Conservation (phyloP, 257 asterid genomes). For the Datura wrightii region DNA sequence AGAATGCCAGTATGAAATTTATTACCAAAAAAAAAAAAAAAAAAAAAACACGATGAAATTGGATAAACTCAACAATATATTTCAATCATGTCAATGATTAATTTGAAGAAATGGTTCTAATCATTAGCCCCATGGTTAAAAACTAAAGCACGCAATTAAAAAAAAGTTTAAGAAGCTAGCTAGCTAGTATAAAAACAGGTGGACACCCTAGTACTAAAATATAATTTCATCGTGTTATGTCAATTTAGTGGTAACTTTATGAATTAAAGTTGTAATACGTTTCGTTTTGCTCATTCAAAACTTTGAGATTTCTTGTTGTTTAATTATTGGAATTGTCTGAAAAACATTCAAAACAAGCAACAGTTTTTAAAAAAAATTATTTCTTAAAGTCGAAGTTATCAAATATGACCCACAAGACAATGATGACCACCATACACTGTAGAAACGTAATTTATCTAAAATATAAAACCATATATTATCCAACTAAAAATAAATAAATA, state of each 20-base stretch:
- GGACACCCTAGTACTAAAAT: neutral
- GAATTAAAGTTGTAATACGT: neutral
- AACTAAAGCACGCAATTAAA: neutral
- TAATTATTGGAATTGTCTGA: constrained; percentile 18
- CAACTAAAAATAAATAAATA: neutral
- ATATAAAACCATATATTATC: neutral
- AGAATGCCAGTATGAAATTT: neutral
- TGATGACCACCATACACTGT: neutral
- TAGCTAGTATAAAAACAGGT: neutral
- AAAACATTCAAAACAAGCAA: neutral
- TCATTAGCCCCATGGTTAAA: neutral
- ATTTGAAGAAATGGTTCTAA: neutral
- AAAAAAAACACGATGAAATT: no score
- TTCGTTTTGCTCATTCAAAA: constrained; percentile 14
- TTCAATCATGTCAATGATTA: neutral
- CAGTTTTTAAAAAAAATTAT: neutral
- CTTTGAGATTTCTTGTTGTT: constrained; percentile 13
- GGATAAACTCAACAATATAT: neutral
- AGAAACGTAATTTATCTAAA: neutral
- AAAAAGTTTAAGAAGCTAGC: neutral
- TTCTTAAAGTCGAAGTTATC: constrained; percentile 9
- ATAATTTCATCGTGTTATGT: neutral
- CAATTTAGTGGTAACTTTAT: neutral
- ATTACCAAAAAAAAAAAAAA: no score
- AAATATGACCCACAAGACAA: neutral